Conservation (phyloP, 2,329 filamentous ascomycete genomes). For the Arthrobotrys entomopaga region DNA sequence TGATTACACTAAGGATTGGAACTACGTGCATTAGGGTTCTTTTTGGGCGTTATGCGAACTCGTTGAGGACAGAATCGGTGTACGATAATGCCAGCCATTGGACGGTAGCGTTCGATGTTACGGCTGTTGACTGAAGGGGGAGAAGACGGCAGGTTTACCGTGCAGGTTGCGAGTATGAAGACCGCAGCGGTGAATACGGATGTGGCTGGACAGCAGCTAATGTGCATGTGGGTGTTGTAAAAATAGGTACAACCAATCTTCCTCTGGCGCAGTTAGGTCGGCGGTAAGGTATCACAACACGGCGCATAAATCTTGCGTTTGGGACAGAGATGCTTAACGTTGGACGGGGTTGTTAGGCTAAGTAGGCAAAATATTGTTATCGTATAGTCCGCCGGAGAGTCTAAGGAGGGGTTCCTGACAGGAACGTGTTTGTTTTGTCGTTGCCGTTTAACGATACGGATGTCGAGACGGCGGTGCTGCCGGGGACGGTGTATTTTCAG, state of each 20-base stretch:
- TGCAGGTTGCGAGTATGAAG: constrained; percentile 73
- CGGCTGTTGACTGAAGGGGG: constrained; percentile 64
- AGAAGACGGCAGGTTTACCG: constrained; percentile 69
- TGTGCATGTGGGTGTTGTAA: too few relatives aligned
- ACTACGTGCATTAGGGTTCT: constrained; percentile 74
- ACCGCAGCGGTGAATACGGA: constrained; percentile 72
- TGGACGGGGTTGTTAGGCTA: too few relatives aligned
- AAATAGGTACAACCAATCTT: constrained; percentile 58
- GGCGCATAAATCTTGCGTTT: constrained; percentile 70
- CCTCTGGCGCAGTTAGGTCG: constrained; percentile 69
- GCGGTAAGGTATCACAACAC: constrained; percentile 72
- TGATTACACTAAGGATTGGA: constrained; percentile 66
- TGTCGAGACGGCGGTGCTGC: constrained; percentile 69
- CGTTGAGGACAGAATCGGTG: constrained; percentile 62
- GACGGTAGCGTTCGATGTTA: constrained; percentile 69
- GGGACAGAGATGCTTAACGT: constrained; percentile 65
- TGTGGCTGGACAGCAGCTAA: constrained; percentile 68
- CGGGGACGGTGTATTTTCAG: constrained; percentile 70
- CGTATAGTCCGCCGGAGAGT: too few relatives aligned
- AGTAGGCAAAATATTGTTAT: too few relatives aligned
- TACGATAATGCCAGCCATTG: constrained; percentile 68
- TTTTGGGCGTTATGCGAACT: constrained; percentile 70
- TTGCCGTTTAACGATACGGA: constrained; percentile 71
- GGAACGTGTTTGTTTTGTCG: constrained; percentile 70
- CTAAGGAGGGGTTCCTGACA: too few relatives aligned